These are phyloP conservation scores for Pseudomassariella vexata DNA, from an alignment of 2,329 filamentous ascomycete genomes.

Conservation along the genomic window DNA sequence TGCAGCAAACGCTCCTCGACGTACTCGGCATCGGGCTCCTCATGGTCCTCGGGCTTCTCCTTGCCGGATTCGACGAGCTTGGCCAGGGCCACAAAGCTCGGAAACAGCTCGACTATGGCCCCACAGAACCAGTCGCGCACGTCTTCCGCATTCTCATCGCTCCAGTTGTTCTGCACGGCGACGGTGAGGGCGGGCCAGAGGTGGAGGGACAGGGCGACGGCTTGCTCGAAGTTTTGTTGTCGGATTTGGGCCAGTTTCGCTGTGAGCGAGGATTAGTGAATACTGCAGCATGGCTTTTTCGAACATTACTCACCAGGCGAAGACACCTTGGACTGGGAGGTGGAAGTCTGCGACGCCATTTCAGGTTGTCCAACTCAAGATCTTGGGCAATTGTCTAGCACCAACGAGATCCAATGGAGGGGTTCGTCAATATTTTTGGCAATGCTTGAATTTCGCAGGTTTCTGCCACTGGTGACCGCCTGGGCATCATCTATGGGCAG, in stretches of 20 bases:
- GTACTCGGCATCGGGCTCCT: constrained; percentile 66
- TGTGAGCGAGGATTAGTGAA: constrained; percentile 3
- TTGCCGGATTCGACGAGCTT: constrained; percentile 21
- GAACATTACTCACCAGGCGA: constrained; percentile 16
- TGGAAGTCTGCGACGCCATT: no score
- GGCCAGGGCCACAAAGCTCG: constrained; percentile 48
- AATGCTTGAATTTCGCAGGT: no score
- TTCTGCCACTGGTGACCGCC: no score
- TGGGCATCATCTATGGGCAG: no score
- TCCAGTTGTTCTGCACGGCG: constrained; percentile 83
- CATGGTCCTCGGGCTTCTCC: constrained; percentile 16
- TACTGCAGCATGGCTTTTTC: no score
- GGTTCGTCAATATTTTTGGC: no score
- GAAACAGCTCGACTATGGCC: constrained; percentile 75
- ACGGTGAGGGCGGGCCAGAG: constrained; percentile 85
- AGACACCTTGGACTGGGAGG: no score
- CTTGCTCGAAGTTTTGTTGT: constrained; percentile 73
- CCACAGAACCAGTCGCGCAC: constrained; percentile 97
- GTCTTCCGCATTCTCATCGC: constrained; percentile 73
- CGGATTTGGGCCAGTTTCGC: no score
- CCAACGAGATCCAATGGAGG: no score
- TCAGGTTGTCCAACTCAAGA: no score
- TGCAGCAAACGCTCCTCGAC: constrained; percentile 81
- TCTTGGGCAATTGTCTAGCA: no score
- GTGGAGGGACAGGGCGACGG: constrained; percentile 77